These are phyloP conservation scores for Quaeritorhiza haematococci DNA, from an alignment of 371 early-diverging fungal genomes.

Conservation along the genomic window DNA sequence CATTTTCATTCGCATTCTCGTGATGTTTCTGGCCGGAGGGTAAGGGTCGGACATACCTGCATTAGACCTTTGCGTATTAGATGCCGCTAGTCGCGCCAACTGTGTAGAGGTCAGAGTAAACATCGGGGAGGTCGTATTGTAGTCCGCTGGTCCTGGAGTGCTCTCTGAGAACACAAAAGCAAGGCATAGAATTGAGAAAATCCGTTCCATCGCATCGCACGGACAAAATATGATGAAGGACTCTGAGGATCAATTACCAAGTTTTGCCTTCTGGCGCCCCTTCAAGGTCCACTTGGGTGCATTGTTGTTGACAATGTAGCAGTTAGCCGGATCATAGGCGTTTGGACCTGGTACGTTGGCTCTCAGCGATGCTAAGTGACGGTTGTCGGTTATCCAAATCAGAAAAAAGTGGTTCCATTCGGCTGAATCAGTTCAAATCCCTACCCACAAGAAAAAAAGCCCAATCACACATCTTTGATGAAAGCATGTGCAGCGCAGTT, in stretches of 20 bases:
- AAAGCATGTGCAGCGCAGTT: too few relatives aligned
- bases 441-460: too few relatives aligned
- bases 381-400: too few relatives aligned
- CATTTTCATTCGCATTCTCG: not conserved
- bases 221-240: not conserved
- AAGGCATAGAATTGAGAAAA: not conserved
- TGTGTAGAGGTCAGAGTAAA: conserved; percentile 11
- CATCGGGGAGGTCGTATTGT: conserved; percentile 13
- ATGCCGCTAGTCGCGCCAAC: conserved; percentile 8
- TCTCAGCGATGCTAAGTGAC: conserved; percentile 6
- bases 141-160: conserved; percentile 43
- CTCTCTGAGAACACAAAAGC: conserved; percentile 7
- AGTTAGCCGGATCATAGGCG: conserved; percentile 36
- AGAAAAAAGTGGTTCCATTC: too few relatives aligned
- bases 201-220: too few relatives aligned
- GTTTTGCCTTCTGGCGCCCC: conserved; percentile 18
- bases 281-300: conserved; percentile 35
- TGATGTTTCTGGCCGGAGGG: not conserved
- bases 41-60: conserved; percentile 11
- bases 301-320: conserved; percentile 37
- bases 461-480: too few relatives aligned
- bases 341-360: conserved; percentile 31
- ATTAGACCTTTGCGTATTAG: not conserved
- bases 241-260: conserved; percentile 7
- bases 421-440: too few relatives aligned